Evolutionary conservation across 2,329 filamentous ascomycete species (phyloP).

Genomic region (Iodosphaeria phyllophila): DNA sequence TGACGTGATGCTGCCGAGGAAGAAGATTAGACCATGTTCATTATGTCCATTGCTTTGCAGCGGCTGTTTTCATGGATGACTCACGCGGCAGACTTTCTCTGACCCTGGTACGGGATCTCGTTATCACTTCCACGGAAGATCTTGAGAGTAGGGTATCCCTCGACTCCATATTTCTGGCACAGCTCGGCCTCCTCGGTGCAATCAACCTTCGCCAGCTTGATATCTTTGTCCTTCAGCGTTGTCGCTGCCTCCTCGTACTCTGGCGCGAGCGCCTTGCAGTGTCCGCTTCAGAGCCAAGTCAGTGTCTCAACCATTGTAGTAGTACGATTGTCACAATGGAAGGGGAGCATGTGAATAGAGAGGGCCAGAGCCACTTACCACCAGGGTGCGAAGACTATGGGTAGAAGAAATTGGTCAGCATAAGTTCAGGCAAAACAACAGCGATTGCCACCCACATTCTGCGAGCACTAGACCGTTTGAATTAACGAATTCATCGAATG

Average conservation of each 20-base stretch:
- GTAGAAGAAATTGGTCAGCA: conserved; percentile 15
- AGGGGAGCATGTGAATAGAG: neutral
- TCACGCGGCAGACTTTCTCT: conserved; percentile 68
- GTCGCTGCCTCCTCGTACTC: conserved; percentile 82
- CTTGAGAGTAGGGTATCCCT: conserved; percentile 98
- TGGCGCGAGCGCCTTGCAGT: conserved; percentile 94
- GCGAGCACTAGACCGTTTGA: conserved; percentile 77
- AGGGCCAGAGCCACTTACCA: conserved; percentile 21
- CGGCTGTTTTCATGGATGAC: conserved; percentile 10
- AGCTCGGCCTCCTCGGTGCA: conserved; percentile 90
- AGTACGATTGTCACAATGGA: neutral
- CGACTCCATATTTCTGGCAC: conserved; percentile 76
- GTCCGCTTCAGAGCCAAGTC: no score
- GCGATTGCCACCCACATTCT: conserved; percentile 51
- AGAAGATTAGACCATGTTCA: neutral
- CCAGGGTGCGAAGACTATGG: conserved; percentile 80
- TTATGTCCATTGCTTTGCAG: neutral
- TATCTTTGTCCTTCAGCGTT: conserved; percentile 71
- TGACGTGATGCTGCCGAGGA: conserved; percentile 34
- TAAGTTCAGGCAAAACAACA: neutral
- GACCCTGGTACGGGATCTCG: conserved; percentile 66
- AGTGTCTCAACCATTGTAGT: no score
- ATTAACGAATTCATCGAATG: conserved; percentile 73
- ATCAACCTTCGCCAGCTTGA: conserved; percentile 73
- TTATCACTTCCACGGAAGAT: conserved; percentile 86